Evolutionary conservation across 176 grass and related monocot genomes (phyloP), one percentile per base, ranked within the genome.

Genomic region (Juncus inflexus): DNA sequence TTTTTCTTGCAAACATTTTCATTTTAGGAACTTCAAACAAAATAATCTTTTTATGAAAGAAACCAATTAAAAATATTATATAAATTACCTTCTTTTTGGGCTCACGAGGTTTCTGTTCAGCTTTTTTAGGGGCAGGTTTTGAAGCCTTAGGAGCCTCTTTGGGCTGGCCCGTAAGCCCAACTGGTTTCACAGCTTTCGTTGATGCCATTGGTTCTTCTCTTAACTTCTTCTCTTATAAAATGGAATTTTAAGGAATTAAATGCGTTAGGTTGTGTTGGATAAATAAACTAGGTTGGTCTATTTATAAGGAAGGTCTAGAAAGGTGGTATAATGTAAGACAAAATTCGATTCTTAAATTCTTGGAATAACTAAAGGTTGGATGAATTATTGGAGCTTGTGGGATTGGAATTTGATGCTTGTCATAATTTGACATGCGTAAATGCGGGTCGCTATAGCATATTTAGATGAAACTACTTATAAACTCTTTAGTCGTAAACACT

Each of bases 321-420:
- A 43, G 16, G 61, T 66, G 16, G n/a, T 28, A 10, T 68, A 50
- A 52, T 49, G 45, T 43, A 55, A 62, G 60, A 47, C 6, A 47
- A 19, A 74, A 76, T 80, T 47, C 51, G 54, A 79, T 69, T 73
- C 39, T 50, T 35, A 55, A 76, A 65, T 42, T 74, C 55, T 52
- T 66, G 58, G 90, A 94, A 94, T 83, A 94, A 9, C 9, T 47
- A 47, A 88, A 88, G 84, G 65, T 43, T 11, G 3, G 69, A 37
- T 80, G 82, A 79, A 90, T 95, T 83, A 95, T 95, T 95, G 74
- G 60, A 55, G 79, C 55, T 77, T 90, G 76, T 83, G 64, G 77
- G 19, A 59, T 62, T 7, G 42, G 69, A 14, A 42, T 59, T 73
- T 73, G 37, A 63, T 49, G 42, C 52, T 72, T 64, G 5, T 59